Base-by-base conservation (phyloP, 163 green algal species). In the Scenedesmus sp. region DNA sequence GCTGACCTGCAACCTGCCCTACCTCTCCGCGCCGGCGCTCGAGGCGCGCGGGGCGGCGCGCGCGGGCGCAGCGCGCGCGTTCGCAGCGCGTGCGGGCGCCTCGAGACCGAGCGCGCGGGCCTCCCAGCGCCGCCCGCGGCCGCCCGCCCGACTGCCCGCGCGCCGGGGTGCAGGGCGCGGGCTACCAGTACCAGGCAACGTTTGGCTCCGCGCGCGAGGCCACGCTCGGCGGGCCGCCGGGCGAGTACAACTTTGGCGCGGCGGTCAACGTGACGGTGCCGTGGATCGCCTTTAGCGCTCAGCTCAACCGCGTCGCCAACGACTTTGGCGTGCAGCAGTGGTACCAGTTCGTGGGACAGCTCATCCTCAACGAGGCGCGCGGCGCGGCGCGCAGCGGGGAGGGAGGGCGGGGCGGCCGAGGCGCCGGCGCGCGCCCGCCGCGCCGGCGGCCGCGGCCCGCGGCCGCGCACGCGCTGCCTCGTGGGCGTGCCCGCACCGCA, bases 301-400 rank as follows among this genome's bases (percentile, higher is more conserved):
- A 64, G 50, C 26, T 36, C 13, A 33, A 36, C 47, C 74, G 74
- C 63, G 26, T 81, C 33, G 50, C 53, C 26, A 81, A 81, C 54
- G 74, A 81, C 74, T 74, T 81, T 48, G 74, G 74, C 28, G 62
- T 77, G 34, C 69, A 77, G 69, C 69, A 77, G 69, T 77, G 69
- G 69, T 77, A 31, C 4, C 57, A 79, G 44, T 79, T 31, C 47
- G 13, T 34, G 4, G 71, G 57, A 1, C 64, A 79, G 57, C 44
- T 71, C 2, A 17, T 63, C 3, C 24, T 70, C 1, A 56, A 50
- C 18, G 71, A 79, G n/a, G n/a, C n/a, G n/a, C n/a, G n/a, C n/a
- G n/a, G n/a, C n/a, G n/a, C n/a, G n/a, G n/a, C n/a, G n/a, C n/a
- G n/a, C n/a, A n/a, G n/a, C n/a, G n/a, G n/a, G n/a, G n/a, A n/a